Conservation (phyloP, 306 rosid species). For the Astragalus membranaceus region DNA sequence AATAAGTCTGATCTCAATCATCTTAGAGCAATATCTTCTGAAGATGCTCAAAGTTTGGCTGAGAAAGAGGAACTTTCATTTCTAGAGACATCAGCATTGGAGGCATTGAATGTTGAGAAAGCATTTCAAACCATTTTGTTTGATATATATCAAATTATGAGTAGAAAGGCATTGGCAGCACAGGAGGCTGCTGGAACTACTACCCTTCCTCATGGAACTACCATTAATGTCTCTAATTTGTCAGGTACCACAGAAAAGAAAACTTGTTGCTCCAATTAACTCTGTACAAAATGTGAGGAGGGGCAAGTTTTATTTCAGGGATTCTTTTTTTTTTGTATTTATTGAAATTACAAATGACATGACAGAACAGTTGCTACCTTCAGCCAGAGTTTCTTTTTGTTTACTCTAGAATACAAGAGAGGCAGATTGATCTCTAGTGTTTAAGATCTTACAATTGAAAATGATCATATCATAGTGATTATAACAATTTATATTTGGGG, state of each 20-base stretch:
- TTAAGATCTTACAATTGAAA: neutral
- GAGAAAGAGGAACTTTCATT: constrained; percentile 55
- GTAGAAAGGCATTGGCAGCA: constrained; percentile 73
- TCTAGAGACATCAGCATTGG: constrained; percentile 71
- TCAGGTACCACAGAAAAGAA: constrained; percentile 33
- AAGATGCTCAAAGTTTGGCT: constrained; percentile 57
- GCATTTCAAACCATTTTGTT: constrained; percentile 67
- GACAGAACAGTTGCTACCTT: constrained; percentile 9
- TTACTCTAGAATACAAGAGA: neutral
- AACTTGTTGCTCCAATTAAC: constrained; percentile 57
- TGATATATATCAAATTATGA: constrained; percentile 58
- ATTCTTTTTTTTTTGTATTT: neutral
- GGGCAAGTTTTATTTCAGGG: neutral
- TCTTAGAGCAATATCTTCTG: constrained; percentile 45
- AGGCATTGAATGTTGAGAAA: constrained; percentile 59
- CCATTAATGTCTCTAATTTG: constrained; percentile 49
- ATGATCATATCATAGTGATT: neutral
- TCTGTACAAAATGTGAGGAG: constrained; percentile 9
- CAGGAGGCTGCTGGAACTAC: constrained; percentile 45
- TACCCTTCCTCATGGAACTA: constrained; percentile 54
- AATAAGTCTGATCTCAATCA: constrained; percentile 60
- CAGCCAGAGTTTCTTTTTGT: neutral
- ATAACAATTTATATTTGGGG: constrained; percentile 1
- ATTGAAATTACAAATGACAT: neutral
- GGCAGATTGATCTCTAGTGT: constrained; percentile 3